Evolutionary conservation across 306 rosid genomes (phyloP).

Genomic region (Lathyrus aphaca): DNA sequence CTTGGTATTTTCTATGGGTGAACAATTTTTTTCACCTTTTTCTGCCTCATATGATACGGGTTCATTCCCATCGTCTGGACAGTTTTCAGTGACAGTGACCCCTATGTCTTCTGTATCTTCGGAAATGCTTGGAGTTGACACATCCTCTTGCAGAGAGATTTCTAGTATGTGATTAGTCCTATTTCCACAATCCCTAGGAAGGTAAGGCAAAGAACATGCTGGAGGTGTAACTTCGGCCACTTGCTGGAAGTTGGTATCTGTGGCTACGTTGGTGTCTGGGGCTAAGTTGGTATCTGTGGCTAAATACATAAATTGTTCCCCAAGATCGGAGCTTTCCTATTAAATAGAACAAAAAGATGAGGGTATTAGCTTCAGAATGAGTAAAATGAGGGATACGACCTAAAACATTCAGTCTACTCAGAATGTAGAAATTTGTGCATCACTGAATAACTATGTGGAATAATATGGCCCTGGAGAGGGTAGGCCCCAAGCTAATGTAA

Average conservation of each 20-base stretch:
- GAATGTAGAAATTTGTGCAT: conserved; percentile 18
- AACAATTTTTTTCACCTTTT: conserved; percentile 33
- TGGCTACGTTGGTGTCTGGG: conserved; percentile 51
- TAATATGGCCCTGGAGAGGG: conserved; percentile 6
- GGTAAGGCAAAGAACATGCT: conserved; percentile 52
- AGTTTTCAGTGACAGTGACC: conserved; percentile 50
- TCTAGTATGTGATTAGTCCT: conserved; percentile 46
- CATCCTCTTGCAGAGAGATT: conserved; percentile 44
- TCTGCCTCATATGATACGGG: conserved; percentile 48
- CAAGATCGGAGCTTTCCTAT: conserved; percentile 72
- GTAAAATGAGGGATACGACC: background rate
- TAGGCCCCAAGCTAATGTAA: background rate
- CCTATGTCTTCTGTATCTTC: conserved; percentile 57
- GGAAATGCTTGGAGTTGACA: conserved; percentile 43
- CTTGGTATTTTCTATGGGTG: conserved; percentile 34
- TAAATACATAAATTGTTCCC: conserved; percentile 62
- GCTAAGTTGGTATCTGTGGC: conserved; percentile 54
- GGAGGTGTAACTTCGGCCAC: conserved; percentile 59
- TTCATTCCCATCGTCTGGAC: conserved; percentile 41
- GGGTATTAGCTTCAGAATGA: conserved; percentile 31
- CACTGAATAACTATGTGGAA: background rate
- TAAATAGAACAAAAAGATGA: conserved; percentile 13
- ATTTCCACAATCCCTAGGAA: conserved; percentile 47
- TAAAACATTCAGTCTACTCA: conserved; percentile 13
- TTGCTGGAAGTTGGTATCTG: conserved; percentile 59